These are phyloP conservation scores for Zoysia japonica DNA, from an alignment of 176 grass and related monocot genomes.

Conservation along the genomic window DNA sequence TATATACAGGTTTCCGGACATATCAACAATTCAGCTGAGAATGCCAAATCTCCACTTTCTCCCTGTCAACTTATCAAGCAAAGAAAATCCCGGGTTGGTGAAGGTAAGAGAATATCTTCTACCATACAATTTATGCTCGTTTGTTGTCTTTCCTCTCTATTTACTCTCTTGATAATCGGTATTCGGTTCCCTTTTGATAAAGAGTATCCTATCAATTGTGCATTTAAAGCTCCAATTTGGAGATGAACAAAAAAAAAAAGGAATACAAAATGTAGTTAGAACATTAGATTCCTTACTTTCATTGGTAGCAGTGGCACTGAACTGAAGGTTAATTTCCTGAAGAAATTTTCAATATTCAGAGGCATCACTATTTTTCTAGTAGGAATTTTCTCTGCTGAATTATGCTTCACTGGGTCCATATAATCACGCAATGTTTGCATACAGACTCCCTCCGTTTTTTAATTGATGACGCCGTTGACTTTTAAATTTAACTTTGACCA, in stretches of 20 bases:
- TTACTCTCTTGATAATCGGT: background rate
- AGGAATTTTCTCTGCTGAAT: background rate
- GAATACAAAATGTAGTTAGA: background rate
- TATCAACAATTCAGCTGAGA: constrained; percentile 77
- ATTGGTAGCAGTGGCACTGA: background rate
- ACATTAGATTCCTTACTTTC: background rate
- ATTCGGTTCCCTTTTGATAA: background rate
- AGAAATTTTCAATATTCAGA: background rate
- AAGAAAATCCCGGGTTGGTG: constrained; percentile 75
- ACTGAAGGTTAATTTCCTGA: background rate
- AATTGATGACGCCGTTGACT: too few species aligned
- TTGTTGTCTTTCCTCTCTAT: background rate
- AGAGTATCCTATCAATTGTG: background rate
- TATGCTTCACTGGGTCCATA: background rate
- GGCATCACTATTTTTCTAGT: background rate
- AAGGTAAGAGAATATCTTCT: constrained; percentile 55
- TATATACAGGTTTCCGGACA: constrained; percentile 62
- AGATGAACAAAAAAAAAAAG: background rate
- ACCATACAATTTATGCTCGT: background rate
- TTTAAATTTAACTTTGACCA: too few species aligned
- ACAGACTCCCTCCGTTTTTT: background rate
- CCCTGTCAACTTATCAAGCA: constrained; percentile 78
- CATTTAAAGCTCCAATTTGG: background rate
- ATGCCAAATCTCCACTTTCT: constrained; percentile 96
- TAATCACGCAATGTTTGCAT: background rate